A percentile compares a stretch with the other conserved stretches of the same genome.
Conservation (phyloP, 2,329 filamentous ascomycete genomes). For the Ascochyta lentis region DNA sequence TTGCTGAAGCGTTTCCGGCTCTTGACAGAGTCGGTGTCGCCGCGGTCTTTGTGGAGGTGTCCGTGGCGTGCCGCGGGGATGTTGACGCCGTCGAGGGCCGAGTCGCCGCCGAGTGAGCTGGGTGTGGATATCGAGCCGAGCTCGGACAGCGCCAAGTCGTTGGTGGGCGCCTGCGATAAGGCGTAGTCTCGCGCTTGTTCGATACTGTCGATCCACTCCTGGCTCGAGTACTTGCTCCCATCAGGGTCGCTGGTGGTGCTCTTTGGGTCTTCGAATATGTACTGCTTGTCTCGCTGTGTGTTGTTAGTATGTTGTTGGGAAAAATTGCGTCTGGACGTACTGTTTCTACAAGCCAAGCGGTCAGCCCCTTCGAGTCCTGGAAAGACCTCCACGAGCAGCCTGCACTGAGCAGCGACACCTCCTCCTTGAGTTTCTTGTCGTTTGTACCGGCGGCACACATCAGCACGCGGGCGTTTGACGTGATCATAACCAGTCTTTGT, state of each 20-base stretch:
- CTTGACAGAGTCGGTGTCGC: conserved; percentile 62
- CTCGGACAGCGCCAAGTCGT: conserved; percentile 56
- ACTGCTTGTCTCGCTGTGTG: conserved; percentile 82
- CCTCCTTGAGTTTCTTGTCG: conserved; percentile 93
- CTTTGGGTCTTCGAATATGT: conserved; percentile 93
- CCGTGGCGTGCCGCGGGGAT: conserved; percentile 61
- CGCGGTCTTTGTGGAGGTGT: conserved; percentile 56
- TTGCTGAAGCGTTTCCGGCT: conserved; percentile 80
- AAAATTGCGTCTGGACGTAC: conserved; percentile 63
- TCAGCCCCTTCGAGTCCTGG: conserved; percentile 84
- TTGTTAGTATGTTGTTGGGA: background rate
- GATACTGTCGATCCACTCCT: conserved; percentile 92
- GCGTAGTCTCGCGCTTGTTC: conserved; percentile 88
- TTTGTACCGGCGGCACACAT: conserved; percentile 90
- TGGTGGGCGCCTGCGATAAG: conserved; percentile 71
- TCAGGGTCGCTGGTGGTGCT: conserved; percentile 68
- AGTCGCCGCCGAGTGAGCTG: conserved; percentile 71
- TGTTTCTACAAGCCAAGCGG: conserved; percentile 89
- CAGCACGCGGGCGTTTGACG: conserved; percentile 86
- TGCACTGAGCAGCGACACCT: conserved; percentile 80
- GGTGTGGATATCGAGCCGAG: conserved; percentile 72
- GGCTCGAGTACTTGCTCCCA: conserved; percentile 71
- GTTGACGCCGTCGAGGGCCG: conserved; percentile 52
- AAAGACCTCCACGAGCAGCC: conserved; percentile 82
- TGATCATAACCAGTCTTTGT: conserved; percentile 92